Conservation (phyloP, 208 protist species). For the Crithidia expoeki region DNA sequence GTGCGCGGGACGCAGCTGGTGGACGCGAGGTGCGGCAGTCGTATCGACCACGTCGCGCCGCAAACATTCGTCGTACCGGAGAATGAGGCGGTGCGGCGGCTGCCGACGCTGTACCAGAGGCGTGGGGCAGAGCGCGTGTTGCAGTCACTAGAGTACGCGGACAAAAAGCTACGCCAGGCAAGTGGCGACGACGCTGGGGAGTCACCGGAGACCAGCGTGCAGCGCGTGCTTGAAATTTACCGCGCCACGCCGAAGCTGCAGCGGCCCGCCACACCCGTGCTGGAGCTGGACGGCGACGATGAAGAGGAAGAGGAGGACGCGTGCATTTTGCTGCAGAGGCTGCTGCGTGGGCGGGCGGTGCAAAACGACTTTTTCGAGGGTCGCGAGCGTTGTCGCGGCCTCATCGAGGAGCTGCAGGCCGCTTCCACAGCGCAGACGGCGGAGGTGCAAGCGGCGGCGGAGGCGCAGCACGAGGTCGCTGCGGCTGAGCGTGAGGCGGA, state of each 20-base stretch:
- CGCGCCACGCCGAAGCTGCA: constrained; percentile 87
- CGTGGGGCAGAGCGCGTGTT: constrained; percentile 83
- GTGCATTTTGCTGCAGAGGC: constrained; percentile 87
- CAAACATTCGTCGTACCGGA: constrained; percentile 66
- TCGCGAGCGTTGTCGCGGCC: constrained; percentile 90
- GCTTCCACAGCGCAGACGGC: constrained; percentile 87
- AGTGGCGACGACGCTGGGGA: constrained; percentile 14
- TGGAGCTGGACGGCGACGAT: constrained; percentile 84
- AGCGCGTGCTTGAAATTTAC: constrained; percentile 84
- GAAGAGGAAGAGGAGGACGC: constrained; percentile 86
- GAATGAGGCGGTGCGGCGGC: constrained; percentile 65
- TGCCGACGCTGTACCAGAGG: constrained; percentile 82
- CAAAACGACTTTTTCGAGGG: constrained; percentile 95
- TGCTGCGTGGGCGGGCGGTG: constrained; percentile 91
- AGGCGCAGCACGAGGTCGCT: constrained; percentile 44
- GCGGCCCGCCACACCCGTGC: constrained; percentile 88
- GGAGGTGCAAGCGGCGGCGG: constrained; percentile 42
- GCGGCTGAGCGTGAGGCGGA: constrained; percentile 51
- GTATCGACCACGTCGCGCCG: constrained; percentile 50
- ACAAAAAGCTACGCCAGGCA: constrained; percentile 60
- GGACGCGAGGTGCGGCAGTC: constrained; percentile 47
- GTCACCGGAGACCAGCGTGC: constrained; percentile 14
- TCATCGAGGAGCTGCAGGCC: constrained; percentile 93
- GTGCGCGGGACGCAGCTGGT: constrained; percentile 65
- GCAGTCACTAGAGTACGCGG: constrained; percentile 79